Base-by-base conservation (phyloP, 1,139 yeast genomes). In the Meyerozyma carpophila region DNA sequence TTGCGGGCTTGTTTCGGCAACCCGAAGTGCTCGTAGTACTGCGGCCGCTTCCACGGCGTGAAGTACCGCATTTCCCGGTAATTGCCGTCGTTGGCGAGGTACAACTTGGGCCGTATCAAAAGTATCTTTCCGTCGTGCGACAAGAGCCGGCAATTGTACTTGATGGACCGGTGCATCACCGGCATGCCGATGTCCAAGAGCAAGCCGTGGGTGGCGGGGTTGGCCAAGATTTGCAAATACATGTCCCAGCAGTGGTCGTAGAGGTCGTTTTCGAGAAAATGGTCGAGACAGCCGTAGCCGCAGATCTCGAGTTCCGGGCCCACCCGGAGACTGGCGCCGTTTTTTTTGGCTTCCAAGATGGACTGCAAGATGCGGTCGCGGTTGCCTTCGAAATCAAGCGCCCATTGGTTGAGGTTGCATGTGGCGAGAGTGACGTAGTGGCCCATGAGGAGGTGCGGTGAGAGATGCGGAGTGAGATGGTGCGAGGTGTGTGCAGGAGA, bases 41-140 rank as follows among this genome's bases (percentile, higher is more conserved):
- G 81, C 8, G 91, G 81, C 44, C 86, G 77, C 55, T 80, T 74
- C 98, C 98, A 93, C 11, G 98, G 96, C 0, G 96, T 88, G 62
- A 93, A 93, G 62, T 83, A 90, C 53, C 99, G 77, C 98, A 93
- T 91, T 63, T 93, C 99, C 43, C 98, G 77, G 66, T 94, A 93
- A 60, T 93, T 93, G 1, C 99, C 99, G 66, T 93, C 98, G 61
- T 93, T 94, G 18, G 98, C 98, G 43, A 94, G 74, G 77, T 88
- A 84, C 40, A 93, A 62, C 60, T 93, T 93, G 24, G 99, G 99
- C 57, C 98, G 79, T 52, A 93, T 93, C 53, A 91, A 72, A 41
- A 91, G 66, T 45, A 93, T 85, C 58, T 79, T 70, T 21, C 93
- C 90, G 65, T 90, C 81, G 60, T 80, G 79, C 2, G 96, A 85